A percentile compares a stretch with the other conserved stretches of the same genome.
Evolutionary conservation across 208 protist species (phyloP).

Genomic region (Leishmania tropica): DNA sequence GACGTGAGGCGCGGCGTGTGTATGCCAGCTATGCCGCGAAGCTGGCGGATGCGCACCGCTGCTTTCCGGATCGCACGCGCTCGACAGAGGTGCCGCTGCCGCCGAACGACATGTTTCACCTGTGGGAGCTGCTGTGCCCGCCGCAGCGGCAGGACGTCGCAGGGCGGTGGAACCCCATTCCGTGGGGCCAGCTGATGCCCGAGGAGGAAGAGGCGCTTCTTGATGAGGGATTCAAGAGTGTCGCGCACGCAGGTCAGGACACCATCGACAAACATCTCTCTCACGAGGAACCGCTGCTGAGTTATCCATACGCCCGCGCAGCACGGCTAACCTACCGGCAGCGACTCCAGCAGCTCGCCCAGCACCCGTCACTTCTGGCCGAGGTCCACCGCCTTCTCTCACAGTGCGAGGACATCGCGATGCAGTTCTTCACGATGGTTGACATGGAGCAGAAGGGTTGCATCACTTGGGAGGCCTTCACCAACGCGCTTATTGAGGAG

Average conservation of each 20-base stretch:
- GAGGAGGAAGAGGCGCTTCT: constrained; percentile 48
- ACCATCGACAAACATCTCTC: not conserved
- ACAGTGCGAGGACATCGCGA: constrained; percentile 45
- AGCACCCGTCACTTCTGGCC: constrained; percentile 22
- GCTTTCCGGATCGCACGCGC: constrained; percentile 20
- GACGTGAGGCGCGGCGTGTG: constrained; percentile 13
- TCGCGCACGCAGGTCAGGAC: no score
- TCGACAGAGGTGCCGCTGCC: constrained; percentile 31
- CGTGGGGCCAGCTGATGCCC: constrained; percentile 39
- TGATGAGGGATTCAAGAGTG: constrained; percentile 15
- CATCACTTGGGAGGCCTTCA: constrained; percentile 71
- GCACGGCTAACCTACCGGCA: constrained; percentile 30
- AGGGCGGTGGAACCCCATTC: constrained; percentile 31
- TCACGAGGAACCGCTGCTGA: constrained; percentile 11
- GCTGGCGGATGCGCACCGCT: constrained; percentile 28
- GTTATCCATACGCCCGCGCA: constrained; percentile 23
- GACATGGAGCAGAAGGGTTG: constrained; percentile 68
- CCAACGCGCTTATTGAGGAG: constrained; percentile 71
- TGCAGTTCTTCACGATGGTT: constrained; percentile 58
- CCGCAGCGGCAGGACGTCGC: constrained; percentile 25
- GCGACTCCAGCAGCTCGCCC: constrained; percentile 37
- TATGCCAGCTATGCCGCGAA: constrained; percentile 18
- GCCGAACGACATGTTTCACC: constrained; percentile 15
- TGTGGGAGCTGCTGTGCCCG: constrained; percentile 34
- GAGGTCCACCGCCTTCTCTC: constrained; percentile 39